Base-by-base conservation (phyloP, 176 grass and related monocot species). In the Ampelocalamus luodianensis region DNA sequence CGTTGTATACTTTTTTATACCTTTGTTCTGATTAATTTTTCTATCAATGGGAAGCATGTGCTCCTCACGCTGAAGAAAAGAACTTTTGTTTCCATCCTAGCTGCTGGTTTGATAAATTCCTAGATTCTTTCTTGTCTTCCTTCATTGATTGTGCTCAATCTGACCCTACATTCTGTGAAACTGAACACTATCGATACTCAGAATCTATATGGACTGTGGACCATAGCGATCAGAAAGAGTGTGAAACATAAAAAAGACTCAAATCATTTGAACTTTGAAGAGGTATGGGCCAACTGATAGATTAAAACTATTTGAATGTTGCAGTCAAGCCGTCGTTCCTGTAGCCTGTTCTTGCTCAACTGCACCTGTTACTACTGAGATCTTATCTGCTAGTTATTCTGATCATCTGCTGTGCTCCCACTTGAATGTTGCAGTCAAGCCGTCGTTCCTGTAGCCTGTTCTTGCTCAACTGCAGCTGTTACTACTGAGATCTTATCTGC, bases 291-390 rank as follows among this genome's bases (percentile, higher is more conserved):
- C 7, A 8, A 56, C 65, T 66, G 48, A 44, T 42, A 58, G 6
- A 56, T 42, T 23, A 54, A 40, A 77, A 36, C 63, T n/a, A 56
- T 67, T 29, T 20, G 46, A 49, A 68, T 49, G 27, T 27, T 40
- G 46, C 82, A 24, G 60, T 53, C 44, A 50, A 29, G 23, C 32
- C 4, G 14, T n/a, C 5, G 5, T 32, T 53, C 32, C 22, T 66
- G 70, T 53, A 53, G 58, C 58, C 44, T 74, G 29, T 84, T 84
- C 32, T 65, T 75, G 8, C 44, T 84, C 61, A 55, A 16, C 15
- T 44, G 61, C 3, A 10, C 1, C 37, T 10, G 23, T 67, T 45
- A 15, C 5, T 39, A 53, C 48, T 69, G 37, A 85, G 11, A 75
- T 75, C 24, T 48, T 49, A 39, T 83, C 20, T 10, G 13, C 38